Evolutionary conservation across 2,329 filamentous ascomycete species (phyloP).

Genomic region (Fusarium gaditjirri): DNA sequence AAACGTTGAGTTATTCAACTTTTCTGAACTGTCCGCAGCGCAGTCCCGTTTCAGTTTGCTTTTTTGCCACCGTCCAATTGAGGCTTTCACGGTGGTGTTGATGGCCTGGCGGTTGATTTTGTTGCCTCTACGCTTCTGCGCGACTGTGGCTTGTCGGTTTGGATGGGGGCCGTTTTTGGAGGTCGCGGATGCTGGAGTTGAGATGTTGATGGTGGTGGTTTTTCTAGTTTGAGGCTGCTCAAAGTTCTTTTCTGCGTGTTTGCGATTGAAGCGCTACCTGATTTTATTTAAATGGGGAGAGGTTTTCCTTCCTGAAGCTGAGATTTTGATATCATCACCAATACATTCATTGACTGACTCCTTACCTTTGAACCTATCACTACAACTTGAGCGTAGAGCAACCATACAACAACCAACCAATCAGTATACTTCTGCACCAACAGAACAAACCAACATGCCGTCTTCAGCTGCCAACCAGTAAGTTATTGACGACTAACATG

Average conservation of each 20-base stretch:
- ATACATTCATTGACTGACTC: neutral
- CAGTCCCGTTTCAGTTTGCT: slow-evolving; percentile 11
- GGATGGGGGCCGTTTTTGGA: slow-evolving; percentile 23
- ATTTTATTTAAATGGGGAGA: neutral
- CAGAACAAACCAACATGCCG: slow-evolving; percentile 16
- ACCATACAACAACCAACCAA: slow-evolving; percentile 9
- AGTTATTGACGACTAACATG: neutral
- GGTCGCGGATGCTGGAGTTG: neutral
- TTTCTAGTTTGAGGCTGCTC: slow-evolving; percentile 27
- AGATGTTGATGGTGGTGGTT: slow-evolving; percentile 16
- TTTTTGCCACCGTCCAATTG: slow-evolving; percentile 25
- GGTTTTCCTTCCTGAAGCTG: neutral
- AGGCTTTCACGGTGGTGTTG: slow-evolving; percentile 12
- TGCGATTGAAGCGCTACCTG: neutral
- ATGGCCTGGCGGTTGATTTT: slow-evolving; percentile 7
- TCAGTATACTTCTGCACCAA: neutral
- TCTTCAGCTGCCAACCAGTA: slow-evolving; percentile 24
- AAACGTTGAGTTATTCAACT: slow-evolving; percentile 6
- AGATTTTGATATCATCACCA: neutral
- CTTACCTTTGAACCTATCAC: neutral
- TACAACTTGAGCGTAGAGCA: neutral
- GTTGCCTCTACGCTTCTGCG: slow-evolving; percentile 5
- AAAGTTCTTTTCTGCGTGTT: slow-evolving; percentile 18
- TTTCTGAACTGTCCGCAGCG: neutral
- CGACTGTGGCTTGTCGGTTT: neutral